phyloP scores from a whole-genome alignment of 352 stramenopile genomes.

The Phytopythium mirpurense region DNA sequence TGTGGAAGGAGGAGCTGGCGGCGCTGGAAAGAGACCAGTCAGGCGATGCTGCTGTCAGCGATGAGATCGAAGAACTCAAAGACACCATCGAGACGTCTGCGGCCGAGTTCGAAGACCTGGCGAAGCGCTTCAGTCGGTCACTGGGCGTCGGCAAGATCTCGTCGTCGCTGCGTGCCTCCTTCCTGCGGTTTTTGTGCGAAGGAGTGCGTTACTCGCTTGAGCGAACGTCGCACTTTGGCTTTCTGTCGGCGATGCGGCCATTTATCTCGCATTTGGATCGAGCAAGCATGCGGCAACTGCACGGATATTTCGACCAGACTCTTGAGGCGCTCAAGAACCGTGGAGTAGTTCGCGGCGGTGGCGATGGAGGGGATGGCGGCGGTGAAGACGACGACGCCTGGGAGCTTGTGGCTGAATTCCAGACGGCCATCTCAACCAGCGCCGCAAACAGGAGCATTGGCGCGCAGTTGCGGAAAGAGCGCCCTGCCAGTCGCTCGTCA shows the following conservation, averaged over 20 bases:
- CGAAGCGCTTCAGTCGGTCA: conserved; percentile 78
- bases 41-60: conserved; percentile 23
- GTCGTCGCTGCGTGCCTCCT: conserved; percentile 55
- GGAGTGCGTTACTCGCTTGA: conserved; percentile 72
- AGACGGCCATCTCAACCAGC: conserved; percentile 27
- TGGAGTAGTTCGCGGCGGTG: neutral
- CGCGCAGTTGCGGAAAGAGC: conserved; percentile 22
- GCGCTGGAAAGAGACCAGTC: conserved; percentile 11
- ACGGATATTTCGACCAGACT: conserved; percentile 62
- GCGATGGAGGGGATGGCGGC: conserved; percentile 5
- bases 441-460: conserved; percentile 8
- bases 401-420: conserved; percentile 67
- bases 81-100: conserved; percentile 45
- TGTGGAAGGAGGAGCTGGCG: conserved; percentile 53
- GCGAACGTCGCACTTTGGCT: conserved; percentile 46
- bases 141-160: conserved; percentile 74
- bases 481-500: conserved; percentile 27
- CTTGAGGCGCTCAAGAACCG: conserved; percentile 29
- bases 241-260: conserved; percentile 59
- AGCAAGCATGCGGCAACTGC: conserved; percentile 52
- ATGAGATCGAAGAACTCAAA: conserved; percentile 44
- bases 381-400: conserved; percentile 47
- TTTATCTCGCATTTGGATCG: conserved; percentile 75
- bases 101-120: conserved; percentile 56
- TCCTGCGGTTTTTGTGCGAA: conserved; percentile 81